phyloP scores from a whole-genome alignment of 2,329 filamentous ascomycete genomes.

The Drechslerella dactyloides region DNA sequence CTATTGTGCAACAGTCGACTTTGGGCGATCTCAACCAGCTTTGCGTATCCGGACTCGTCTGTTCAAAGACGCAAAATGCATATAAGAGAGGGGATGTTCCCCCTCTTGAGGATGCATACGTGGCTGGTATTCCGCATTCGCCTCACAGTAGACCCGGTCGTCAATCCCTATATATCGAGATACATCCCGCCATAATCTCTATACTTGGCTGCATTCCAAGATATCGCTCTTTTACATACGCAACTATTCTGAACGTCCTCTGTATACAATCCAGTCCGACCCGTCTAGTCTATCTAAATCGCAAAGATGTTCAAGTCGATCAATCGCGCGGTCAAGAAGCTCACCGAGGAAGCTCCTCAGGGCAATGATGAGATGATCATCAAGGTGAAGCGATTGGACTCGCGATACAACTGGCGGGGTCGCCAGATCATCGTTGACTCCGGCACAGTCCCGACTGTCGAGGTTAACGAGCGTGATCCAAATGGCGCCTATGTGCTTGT shows the following conservation, averaged over 20 bases:
- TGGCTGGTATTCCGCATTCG: not conserved
- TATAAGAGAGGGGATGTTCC: conserved; percentile 14
- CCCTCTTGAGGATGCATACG: not conserved
- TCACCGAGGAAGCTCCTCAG: conserved; percentile 50
- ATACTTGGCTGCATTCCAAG: too few relatives aligned
- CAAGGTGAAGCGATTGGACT: conserved; percentile 50
- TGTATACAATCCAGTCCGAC: too few relatives aligned
- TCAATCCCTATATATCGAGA: not conserved
- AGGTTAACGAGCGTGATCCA: conserved; percentile 31
- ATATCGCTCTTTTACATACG: conserved; percentile 1
- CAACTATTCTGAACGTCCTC: not conserved
- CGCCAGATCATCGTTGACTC: conserved; percentile 44
- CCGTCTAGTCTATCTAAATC: not conserved
- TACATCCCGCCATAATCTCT: too few relatives aligned
- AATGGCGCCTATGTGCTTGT: conserved; percentile 49
- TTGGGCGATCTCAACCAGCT: not conserved
- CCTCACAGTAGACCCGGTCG: not conserved
- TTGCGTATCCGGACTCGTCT: not conserved
- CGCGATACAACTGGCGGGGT: conserved; percentile 37
- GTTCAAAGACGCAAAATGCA: conserved; percentile 8
- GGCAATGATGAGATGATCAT: conserved; percentile 51
- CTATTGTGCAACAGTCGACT: not conserved
- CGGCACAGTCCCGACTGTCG: conserved; percentile 40
- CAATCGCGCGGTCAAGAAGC: conserved; percentile 47
- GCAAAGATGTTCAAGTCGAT: conserved; percentile 47